Evolutionary conservation across 2,329 filamentous ascomycete species (phyloP).

Genomic region (Xylaria sp.): DNA sequence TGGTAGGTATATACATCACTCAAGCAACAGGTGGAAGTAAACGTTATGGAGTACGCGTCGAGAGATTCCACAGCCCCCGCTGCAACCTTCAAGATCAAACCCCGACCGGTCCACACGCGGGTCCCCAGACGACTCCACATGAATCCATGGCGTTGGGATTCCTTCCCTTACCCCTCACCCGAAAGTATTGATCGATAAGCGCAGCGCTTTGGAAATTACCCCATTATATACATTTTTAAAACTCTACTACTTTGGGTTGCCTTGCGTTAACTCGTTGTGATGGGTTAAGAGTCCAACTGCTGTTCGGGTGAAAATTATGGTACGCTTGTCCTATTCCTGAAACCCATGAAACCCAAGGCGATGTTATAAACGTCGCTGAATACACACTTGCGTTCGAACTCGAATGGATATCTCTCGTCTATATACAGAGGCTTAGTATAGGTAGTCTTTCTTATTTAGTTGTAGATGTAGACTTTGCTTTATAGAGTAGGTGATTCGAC

Average conservation of each 20-base stretch:
- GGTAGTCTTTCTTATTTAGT: not conserved
- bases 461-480: not conserved
- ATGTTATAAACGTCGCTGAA: not conserved
- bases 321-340: not conserved
- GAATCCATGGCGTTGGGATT: slow-evolving; percentile 2
- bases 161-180: not conserved
- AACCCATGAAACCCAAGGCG: too few relatives aligned
- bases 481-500: not conserved
- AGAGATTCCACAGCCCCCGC: not conserved
- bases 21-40: not conserved
- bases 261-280: not conserved
- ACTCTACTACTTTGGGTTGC: not conserved
- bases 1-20: too few relatives aligned
- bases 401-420: not conserved
- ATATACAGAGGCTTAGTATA: not conserved
- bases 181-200: not conserved
- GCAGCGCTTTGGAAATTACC: too few relatives aligned
- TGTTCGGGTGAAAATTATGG: not conserved
- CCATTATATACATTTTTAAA: too few relatives aligned
- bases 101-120: not conserved
- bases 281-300: not conserved
- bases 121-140: not conserved
- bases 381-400: not conserved
- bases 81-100: slow-evolving; percentile 1
- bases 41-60: not conserved